A percentile compares a stretch with the other conserved stretches of the same genome.
Conservation (phyloP, 1,284 basidiomycete genomes). For the Amylostereum areolatum region DNA sequence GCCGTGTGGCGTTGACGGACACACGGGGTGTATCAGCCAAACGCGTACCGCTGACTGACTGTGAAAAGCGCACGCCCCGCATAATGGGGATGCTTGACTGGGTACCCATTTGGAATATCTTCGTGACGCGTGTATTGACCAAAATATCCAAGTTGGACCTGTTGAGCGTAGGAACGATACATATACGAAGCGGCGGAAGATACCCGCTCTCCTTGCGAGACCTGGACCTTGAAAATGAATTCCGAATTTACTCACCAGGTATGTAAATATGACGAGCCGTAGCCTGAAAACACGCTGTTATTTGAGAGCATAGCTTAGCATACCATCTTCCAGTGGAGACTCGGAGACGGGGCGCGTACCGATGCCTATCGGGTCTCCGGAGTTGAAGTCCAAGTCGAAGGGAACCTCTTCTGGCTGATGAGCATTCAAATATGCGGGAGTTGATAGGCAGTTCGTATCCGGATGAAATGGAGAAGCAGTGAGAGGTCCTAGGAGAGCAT, state of each 20-base stretch:
- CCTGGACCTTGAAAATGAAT: background rate
- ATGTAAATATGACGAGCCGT: background rate
- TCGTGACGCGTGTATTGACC: conserved; percentile 9
- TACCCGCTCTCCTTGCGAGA: conserved; percentile 24
- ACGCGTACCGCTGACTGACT: conserved; percentile 14
- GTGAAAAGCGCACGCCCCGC: conserved; percentile 18
- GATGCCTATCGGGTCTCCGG: conserved; percentile 14
- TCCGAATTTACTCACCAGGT: conserved; percentile 12
- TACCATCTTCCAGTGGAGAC: no score
- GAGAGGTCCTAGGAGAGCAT: background rate
- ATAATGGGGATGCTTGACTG: background rate
- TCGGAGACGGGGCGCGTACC: conserved; percentile 7
- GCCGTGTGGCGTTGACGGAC: no score
- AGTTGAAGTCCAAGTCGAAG: conserved; percentile 16
- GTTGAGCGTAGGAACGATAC: conserved; percentile 10
- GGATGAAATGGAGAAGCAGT: conserved; percentile 9
- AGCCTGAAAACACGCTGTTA: no score
- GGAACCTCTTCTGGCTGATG: conserved; percentile 10
- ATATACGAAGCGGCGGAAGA: conserved; percentile 24
- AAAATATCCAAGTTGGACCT: conserved; percentile 11
- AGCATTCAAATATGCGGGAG: conserved; percentile 16
- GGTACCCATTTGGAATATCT: conserved; percentile 1
- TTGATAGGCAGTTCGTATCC: conserved; percentile 4
- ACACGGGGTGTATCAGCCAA: no score
- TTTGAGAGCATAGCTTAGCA: no score